These are phyloP conservation scores for Entelexis paramagnoliae DNA, from an alignment of 1,139 yeast genomes.

Conservation along the genomic window DNA sequence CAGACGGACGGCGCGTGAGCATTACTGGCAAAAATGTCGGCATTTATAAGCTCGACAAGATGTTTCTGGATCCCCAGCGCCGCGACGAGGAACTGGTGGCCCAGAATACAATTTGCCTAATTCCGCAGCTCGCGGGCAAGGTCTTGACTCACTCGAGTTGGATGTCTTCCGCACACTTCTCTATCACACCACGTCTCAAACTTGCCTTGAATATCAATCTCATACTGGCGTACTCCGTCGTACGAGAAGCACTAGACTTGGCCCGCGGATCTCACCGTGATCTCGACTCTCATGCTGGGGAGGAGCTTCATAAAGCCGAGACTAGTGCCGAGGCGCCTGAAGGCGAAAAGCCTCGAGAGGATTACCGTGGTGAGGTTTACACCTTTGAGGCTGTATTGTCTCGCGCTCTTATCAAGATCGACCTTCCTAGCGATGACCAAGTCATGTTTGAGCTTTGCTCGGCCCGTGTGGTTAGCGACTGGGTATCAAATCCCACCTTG, in stretches of 20 bases:
- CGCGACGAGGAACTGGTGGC: conserved; percentile 22
- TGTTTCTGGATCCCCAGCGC: conserved; percentile 26
- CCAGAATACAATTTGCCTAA: conserved; percentile 25
- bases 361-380: background rate
- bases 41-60: conserved; percentile 28
- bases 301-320: background rate
- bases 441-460: conserved; percentile 43
- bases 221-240: conserved; percentile 25
- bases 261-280: conserved; percentile 8
- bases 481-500: conserved; percentile 29
- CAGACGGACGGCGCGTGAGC: conserved; percentile 23
- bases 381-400: conserved; percentile 27
- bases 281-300: background rate
- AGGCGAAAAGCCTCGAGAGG: background rate
- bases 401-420: conserved; percentile 37
- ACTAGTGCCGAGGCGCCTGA: background rate
- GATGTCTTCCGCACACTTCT: conserved; percentile 22
- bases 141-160: conserved; percentile 23
- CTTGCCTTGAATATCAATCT: conserved; percentile 29
- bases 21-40: conserved; percentile 22
- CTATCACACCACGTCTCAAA: conserved; percentile 26
- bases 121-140: conserved; percentile 27
- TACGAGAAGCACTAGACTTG: conserved; percentile 24
- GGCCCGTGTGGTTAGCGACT: conserved; percentile 32
- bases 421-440: conserved; percentile 45